Percentiles rank a stretch among this genome's conserved stretches.
Conservation (phyloP, 805 yeast species). For the Wickerhamiella qilinensis region DNA sequence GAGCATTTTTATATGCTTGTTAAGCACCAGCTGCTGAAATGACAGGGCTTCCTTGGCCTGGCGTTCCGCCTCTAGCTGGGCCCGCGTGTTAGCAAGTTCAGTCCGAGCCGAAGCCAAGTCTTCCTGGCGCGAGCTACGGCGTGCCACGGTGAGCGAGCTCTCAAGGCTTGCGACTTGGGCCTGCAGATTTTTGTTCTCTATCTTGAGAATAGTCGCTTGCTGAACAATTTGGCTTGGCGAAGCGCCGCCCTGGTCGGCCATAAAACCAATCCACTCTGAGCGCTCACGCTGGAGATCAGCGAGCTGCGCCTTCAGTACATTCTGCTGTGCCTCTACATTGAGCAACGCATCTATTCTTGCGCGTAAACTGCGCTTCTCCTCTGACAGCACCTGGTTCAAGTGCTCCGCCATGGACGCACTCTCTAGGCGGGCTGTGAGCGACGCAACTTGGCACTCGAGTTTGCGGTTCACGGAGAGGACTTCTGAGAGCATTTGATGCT, state of each 20-base stretch:
- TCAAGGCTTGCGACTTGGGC: not conserved
- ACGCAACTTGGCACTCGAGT: not conserved
- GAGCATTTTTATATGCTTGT: too few species aligned
- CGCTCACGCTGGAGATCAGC: not conserved
- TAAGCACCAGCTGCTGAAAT: too few species aligned
- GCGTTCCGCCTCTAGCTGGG: too few species aligned
- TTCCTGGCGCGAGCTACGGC: too few species aligned
- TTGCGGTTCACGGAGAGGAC: not conserved
- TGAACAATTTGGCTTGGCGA: not conserved
- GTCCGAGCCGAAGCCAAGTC: too few species aligned
- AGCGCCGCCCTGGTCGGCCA: not conserved
- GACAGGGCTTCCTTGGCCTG: too few species aligned
- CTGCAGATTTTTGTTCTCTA: not conserved
- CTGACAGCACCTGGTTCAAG: not conserved
- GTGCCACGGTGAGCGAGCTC: not conserved
- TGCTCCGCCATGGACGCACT: not conserved
- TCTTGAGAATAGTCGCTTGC: not conserved
- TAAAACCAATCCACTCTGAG: not conserved
- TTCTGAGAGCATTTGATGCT: not conserved
- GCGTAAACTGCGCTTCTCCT: not conserved
- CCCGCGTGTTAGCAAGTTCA: too few species aligned
- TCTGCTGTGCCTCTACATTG: conserved; percentile 1
- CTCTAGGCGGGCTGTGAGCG: not conserved
- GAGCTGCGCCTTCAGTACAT: conserved; percentile 1
- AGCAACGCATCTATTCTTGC: not conserved